Conservation (phyloP, 352 stramenopile species). For the Globisporangium perplexum region DNA sequence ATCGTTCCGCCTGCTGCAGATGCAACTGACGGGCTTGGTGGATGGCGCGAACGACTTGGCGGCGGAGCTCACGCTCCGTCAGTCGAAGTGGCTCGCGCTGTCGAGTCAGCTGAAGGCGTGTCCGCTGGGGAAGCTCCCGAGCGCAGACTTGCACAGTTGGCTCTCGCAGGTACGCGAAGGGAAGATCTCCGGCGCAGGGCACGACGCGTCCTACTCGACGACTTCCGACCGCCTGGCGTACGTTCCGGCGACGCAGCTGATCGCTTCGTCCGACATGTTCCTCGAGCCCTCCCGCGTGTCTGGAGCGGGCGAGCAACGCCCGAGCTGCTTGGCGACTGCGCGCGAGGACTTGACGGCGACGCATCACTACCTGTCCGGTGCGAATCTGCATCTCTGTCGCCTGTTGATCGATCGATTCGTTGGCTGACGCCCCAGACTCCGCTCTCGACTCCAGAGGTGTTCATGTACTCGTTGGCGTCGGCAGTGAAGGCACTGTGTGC, state of each 20-base stretch:
- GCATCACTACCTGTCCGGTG: constrained; percentile 29
- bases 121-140: constrained; percentile 39
- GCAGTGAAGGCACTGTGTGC: constrained; percentile 46
- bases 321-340: constrained; percentile 25
- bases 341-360: constrained; percentile 41
- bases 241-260: constrained; percentile 9
- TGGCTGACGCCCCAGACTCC: neutral
- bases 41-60: constrained; percentile 17
- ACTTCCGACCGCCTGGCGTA: constrained; percentile 9
- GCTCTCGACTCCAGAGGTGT: constrained; percentile 36
- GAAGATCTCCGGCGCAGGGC: constrained; percentile 67
- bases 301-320: neutral
- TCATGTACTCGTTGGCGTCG: constrained; percentile 56
- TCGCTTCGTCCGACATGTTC: constrained; percentile 19
- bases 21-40: constrained; percentile 17
- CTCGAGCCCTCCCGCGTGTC: constrained; percentile 11
- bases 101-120: constrained; percentile 65
- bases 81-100: constrained; percentile 63
- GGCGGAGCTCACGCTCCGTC: constrained; percentile 28
- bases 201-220: constrained; percentile 30
- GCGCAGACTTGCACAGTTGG: constrained; percentile 68
- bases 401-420: neutral
- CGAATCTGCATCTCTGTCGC: neutral
- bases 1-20: constrained; percentile 14
- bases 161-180: constrained; percentile 66